Evolutionary conservation across 176 grass and related monocot species (phyloP), one percentile per base, ranked within the genome.

Genomic region (Puccinellia tenuiflora): DNA sequence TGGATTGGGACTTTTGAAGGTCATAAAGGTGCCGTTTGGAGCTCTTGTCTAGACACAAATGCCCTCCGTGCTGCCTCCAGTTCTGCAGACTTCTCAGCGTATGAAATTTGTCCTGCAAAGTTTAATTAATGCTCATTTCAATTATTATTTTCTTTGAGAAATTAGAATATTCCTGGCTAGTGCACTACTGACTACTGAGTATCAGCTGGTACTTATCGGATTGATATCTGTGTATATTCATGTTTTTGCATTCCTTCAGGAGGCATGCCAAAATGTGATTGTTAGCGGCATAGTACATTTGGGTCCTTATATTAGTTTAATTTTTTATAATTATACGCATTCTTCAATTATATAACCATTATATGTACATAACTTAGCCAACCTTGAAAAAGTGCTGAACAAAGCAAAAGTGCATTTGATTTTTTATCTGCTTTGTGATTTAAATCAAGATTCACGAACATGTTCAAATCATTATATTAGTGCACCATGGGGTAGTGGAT

Each of bases 1-100:
- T 99, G 97, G 97, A 99, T 99, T 89, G 97, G 97, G 24, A 99
- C 97, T 55, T 99, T 99, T 82, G 86, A 96, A 92, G 97, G 97
- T 34, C 97, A 99, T 71, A 99, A 99, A 70, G 97, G 97, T 79
- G 97, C 97, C 59, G 97, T 99, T 55, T 99, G 97, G 97, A 99
- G 97, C 83, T 96, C 89, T 47, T 94, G 97, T 72, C 91, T 99
- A 1, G 97, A 99, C 67, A 96, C 86, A 62, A 92, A 90, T 92
- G 93, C 93, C 70, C 77, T 99, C 40, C 89, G 71, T 76, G 93
- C 91, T 81, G 97, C 97, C 43, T 92, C 97, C 73, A 89, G 91
- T 65, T 99, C 97, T 26, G 97, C 97, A 86, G 97, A 99, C 82
- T 99, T 99, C 48, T 90, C 93, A 59, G 97, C 93, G 97, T 96